Base-by-base conservation (phyloP, 768 basidiomycete species). In the Saitozyma sp. region DNA sequence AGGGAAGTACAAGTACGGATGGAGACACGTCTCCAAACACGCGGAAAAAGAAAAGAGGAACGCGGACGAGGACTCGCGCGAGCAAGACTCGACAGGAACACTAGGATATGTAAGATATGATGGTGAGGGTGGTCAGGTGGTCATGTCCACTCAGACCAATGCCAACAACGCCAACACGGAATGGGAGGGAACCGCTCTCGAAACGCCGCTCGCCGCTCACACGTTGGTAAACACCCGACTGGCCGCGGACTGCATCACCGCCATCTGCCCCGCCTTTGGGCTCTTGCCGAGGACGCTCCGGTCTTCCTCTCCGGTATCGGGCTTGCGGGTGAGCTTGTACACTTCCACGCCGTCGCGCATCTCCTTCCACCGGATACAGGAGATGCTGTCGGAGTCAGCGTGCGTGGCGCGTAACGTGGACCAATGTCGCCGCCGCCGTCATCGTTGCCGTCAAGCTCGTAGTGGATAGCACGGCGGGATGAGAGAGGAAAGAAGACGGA, bases 291-390 rank as follows among this genome's bases (percentile, higher is more conserved):
- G 54, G 6, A 71, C 62, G 13, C 75, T 56, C 60, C 72, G 73
- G 55, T 71, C 69, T 53, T 77, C 74, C 13, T 59, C 39, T 3
- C 66, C 71, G 37, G 67, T 64, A 2, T 56, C 61, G 13, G 71
- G 64, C 48, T 73, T 62, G 43, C 68, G 53, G n/a, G 38, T 55
- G 37, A 78, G 61, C 29, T 70, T 75, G 73, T 67, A 79, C 8
- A 76, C 68, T 38, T 71, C 65, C 50, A 76, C 66, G 43, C 81
- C 81, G 40, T 82, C 81, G 11, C 78, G 65, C 71, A 82, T 81
- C 67, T 82, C 81, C 61, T 82, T 82, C 81, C 80, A 80, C 50
- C 77, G 62, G 54, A 78, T 80, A 62, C 77, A 80, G 2, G 77
- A 72, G 59, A 78, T 80, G 61, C 75, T 78, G 58, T 8, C 13